Evolutionary conservation across 169 alveolate species (phyloP), one percentile per base, ranked within the genome.

Genomic region (Cryptosporidium sp.): DNA sequence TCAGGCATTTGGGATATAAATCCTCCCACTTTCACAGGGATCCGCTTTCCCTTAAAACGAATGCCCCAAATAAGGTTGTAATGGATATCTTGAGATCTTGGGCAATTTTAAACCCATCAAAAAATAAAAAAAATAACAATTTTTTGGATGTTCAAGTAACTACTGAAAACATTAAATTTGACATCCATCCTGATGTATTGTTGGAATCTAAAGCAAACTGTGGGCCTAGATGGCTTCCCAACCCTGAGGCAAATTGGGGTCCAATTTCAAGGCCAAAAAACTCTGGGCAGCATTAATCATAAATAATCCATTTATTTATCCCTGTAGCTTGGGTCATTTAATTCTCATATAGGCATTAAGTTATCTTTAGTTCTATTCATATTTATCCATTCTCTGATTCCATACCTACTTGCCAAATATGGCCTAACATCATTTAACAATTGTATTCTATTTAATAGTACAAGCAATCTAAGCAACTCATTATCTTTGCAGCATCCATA

Each of bases 1-100:
- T 94, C 8, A 84, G 92, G 51, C 91, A 95, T 73, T 87, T 96
- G 80, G 97, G 97, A 71, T 94, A 95, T 87, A 91, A 93, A 73
- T 93, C 96, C 29, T 95, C 97, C 12, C 97, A 96, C 87, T 96
- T 97, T 73, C 98, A 96, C 84, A 92, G 96, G 68, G 96, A 96
- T 26, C 97, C 98, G 45, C 94, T 94, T 75, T 94, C 96, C 56
- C 92, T 96, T 56, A 96, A 96, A 91, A 96, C 98, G 18, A 92
- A 96, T 80, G 97, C 97, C 10, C 97, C 97, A 42, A 84, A 93
- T 72, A 67, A 93, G 37, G 95, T 95, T 33, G 95, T 96, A 84
- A 94, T 95, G 97, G 98, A 96, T 80, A 94, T 96, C n/a, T 72
- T 96, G 31, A 91, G 96, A 65, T 69, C 91, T 26, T 95, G 96